Percentiles rank a stretch among this genome's conserved stretches.
phyloP scores from a whole-genome alignment of 2,329 filamentous ascomycete species.

The Penicillium sp. region DNA sequence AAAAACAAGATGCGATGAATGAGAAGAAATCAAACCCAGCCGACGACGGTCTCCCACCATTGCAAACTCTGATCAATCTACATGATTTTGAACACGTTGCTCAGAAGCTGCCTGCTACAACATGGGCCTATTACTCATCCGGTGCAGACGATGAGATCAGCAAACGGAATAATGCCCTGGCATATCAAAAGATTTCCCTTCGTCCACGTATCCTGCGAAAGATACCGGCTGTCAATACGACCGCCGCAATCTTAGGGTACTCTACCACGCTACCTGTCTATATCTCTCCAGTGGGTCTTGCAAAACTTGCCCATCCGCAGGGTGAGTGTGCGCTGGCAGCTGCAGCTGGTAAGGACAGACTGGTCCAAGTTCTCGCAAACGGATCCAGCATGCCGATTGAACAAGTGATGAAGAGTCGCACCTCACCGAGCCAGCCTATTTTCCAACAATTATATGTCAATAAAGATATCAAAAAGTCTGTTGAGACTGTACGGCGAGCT shows the following conservation, averaged over 20 bases:
- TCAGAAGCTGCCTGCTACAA: conserved; percentile 21
- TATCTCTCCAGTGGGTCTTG: conserved; percentile 37
- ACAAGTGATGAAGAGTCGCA: conserved; percentile 27
- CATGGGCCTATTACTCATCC: conserved; percentile 41
- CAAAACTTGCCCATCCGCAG: conserved; percentile 37
- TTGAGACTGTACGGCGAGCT: conserved; percentile 21
- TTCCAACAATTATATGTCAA: conserved; percentile 37
- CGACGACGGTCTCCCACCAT: conserved; percentile 16
- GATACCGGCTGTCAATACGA: conserved; percentile 32
- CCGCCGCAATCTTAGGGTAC: conserved; percentile 27
- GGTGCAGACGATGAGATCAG: conserved; percentile 45
- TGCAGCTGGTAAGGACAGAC: conserved; percentile 32
- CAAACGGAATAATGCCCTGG: conserved; percentile 36
- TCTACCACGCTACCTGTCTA: conserved; percentile 34
- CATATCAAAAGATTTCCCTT: conserved; percentile 41
- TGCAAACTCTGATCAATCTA: conserved; percentile 30
- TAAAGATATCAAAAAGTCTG: conserved; percentile 23
- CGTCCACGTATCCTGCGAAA: conserved; percentile 41
- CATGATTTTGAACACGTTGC: conserved; percentile 35
- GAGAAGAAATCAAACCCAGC: neutral
- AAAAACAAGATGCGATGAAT: neutral
- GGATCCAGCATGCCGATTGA: conserved; percentile 37
- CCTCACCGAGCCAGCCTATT: conserved; percentile 17
- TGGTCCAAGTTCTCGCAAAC: conserved; percentile 33
- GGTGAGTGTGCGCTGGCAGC: conserved; percentile 38